phyloP scores from a whole-genome alignment of 78 protist species.

The Dictyostelium purpureum region DNA sequence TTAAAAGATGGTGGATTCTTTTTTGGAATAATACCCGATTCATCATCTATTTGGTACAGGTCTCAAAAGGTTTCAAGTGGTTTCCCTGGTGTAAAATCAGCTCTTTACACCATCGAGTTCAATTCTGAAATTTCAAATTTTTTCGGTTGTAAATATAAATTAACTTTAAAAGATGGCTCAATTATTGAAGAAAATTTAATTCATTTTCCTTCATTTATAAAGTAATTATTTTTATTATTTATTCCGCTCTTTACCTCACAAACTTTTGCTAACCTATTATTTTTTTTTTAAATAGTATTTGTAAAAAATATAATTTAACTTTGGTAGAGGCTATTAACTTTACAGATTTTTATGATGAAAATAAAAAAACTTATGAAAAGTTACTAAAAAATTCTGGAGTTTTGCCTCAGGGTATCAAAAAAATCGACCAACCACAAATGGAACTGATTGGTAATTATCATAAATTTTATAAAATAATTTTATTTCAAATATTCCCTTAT shows the following conservation, averaged over 20 bases:
- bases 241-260: neutral
- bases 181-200: constrained; percentile 42
- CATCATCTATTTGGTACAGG: constrained; percentile 75
- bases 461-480: neutral
- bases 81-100: constrained; percentile 40
- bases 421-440: constrained; percentile 57
- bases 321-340: constrained; percentile 64
- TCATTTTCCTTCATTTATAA: constrained; percentile 74
- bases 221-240: neutral
- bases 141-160: constrained; percentile 50
- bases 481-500: neutral
- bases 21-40: constrained; percentile 80
- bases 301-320: constrained; percentile 46
- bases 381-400: constrained; percentile 57
- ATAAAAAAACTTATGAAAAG: constrained; percentile 54
- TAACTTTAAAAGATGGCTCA: constrained; percentile 14
- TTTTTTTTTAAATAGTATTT: constrained; percentile 9
- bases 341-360: constrained; percentile 65
- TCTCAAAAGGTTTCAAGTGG: constrained; percentile 54
- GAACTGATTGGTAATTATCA: constrained; percentile 31
- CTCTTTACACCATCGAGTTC: constrained; percentile 42
- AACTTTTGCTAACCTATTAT: neutral
- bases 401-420: neutral
- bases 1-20: constrained; percentile 77
- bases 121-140: constrained; percentile 42